These are phyloP conservation scores for Chalaropsis thielavioides DNA, from an alignment of 2,329 filamentous ascomycete species.

Conservation along the genomic window DNA sequence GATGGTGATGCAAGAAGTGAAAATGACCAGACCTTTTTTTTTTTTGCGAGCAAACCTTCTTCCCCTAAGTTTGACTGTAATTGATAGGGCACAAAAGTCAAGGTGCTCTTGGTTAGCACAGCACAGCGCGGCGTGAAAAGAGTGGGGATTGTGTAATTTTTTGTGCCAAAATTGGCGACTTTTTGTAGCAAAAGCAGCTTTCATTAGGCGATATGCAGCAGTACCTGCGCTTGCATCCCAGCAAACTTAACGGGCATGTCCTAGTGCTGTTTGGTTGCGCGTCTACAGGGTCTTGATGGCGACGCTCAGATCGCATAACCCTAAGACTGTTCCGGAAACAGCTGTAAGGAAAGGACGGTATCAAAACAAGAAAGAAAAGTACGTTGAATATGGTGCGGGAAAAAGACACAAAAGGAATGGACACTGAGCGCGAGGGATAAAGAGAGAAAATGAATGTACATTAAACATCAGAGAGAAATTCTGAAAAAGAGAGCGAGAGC, in stretches of 20 bases:
- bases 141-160: neutral
- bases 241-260: too few species aligned
- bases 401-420: too few species aligned
- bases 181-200: neutral
- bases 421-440: too few species aligned
- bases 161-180: neutral
- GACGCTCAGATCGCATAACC: neutral
- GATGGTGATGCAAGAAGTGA: neutral
- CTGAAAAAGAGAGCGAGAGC: too few species aligned
- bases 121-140: neutral
- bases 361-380: neutral
- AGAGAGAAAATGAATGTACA: too few species aligned
- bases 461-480: too few species aligned
- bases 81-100: too few species aligned
- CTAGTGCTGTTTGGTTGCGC: neutral
- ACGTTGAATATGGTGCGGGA: neutral
- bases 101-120: too few species aligned
- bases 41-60: neutral
- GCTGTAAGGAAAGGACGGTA: neutral
- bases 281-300: too few species aligned
- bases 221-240: neutral
- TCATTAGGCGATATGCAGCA: neutral
- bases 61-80: neutral
- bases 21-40: neutral
- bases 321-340: too few species aligned